These are phyloP conservation scores for Linaria vulgaris DNA, from an alignment of 257 asterid species.

Conservation along the genomic window DNA sequence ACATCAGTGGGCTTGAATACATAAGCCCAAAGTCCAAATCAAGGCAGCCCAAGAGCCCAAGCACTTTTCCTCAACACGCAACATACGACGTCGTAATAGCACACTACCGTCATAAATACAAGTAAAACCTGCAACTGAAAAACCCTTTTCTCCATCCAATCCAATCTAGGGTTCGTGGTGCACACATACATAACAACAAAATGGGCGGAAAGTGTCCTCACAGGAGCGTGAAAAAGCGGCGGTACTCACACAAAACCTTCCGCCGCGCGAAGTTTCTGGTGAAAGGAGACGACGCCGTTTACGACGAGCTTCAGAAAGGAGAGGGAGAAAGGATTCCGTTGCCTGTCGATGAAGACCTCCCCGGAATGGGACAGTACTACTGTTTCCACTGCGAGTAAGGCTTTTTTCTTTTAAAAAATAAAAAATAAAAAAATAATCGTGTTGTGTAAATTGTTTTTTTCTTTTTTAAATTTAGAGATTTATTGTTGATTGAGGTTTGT, in stretches of 20 bases:
- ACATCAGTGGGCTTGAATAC: no score
- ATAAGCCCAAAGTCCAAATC: no score
- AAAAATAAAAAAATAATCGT: no score
- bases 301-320: slow-evolving; percentile 58
- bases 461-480: not conserved
- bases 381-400: slow-evolving; percentile 90
- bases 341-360: slow-evolving; percentile 90
- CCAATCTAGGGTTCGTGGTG: slow-evolving; percentile 35
- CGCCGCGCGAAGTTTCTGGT: slow-evolving; percentile 46
- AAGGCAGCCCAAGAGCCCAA: no score
- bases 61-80: no score
- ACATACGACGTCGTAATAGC: slow-evolving; percentile 12
- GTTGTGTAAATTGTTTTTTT: not conserved
- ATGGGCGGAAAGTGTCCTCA: slow-evolving; percentile 99
- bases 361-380: slow-evolving; percentile 91
- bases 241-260: slow-evolving; percentile 53
- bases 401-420: not conserved
- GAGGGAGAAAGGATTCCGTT: slow-evolving; percentile 45
- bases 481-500: not conserved
- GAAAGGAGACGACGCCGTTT: slow-evolving; percentile 81
- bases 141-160: slow-evolving; percentile 5
- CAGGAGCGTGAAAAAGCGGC: slow-evolving; percentile 48
- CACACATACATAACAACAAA: not conserved
- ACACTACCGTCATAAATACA: no score
- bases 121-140: not conserved